phyloP scores from a whole-genome alignment of 2,329 filamentous ascomycete species.

The Aspergillus jensenii region DNA sequence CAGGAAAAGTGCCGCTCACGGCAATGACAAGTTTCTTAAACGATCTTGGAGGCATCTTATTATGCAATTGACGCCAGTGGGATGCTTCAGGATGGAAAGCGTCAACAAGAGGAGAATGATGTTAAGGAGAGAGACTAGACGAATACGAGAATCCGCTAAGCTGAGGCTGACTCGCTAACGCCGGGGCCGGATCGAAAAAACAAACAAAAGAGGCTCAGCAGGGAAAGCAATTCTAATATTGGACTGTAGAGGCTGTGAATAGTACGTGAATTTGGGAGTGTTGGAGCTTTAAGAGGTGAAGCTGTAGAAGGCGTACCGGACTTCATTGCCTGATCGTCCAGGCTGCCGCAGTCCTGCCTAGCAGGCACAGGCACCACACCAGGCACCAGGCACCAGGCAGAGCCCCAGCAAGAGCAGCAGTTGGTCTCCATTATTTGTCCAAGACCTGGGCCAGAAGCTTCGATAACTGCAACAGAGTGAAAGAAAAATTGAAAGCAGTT shows the following conservation, averaged over 20 bases:
- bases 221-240: background rate
- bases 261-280: no score
- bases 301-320: background rate
- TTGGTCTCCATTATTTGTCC: background rate
- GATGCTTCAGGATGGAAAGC: background rate
- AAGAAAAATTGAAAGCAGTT: no score
- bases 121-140: background rate
- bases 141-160: background rate
- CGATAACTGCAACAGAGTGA: no score
- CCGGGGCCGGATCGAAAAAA: background rate
- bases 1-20: slow-evolving; percentile 61
- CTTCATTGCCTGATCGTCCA: slow-evolving; percentile 6
- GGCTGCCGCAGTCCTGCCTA: slow-evolving; percentile 7
- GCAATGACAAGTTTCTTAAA: slow-evolving; percentile 47
- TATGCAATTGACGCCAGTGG: background rate
- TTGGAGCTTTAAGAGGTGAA: background rate
- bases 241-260: background rate
- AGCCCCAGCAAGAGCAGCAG: background rate
- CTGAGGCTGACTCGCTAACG: background rate
- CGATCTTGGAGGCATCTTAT: slow-evolving; percentile 9
- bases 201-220: background rate
- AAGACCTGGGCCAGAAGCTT: background rate
- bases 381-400: background rate
- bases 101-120: background rate
- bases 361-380: background rate